These are phyloP conservation scores for Pseudocercospora fuligena DNA, from an alignment of 2,329 filamentous ascomycete genomes.

Conservation along the genomic window DNA sequence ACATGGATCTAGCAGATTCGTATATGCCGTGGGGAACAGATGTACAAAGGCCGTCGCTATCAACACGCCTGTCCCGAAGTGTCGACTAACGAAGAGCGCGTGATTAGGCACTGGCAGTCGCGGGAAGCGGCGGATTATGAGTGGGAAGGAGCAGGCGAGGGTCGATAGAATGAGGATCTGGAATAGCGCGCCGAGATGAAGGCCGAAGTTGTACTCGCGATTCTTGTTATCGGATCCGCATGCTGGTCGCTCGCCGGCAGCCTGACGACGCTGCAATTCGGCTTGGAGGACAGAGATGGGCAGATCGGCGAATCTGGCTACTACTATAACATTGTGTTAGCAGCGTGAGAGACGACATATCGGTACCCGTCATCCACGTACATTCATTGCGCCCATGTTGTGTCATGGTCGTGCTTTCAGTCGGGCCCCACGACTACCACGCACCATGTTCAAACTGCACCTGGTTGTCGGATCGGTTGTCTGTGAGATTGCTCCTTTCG, in stretches of 20 bases:
- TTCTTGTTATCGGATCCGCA: slow-evolving; percentile 57
- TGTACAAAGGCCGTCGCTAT: slow-evolving; percentile 64
- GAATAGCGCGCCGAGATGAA: slow-evolving; percentile 63
- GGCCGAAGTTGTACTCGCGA: slow-evolving; percentile 59
- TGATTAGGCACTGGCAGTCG: slow-evolving; percentile 63
- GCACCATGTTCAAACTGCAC: background rate
- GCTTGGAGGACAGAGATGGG: slow-evolving; percentile 52
- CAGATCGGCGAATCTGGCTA: slow-evolving; percentile 43
- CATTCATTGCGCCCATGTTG: slow-evolving; percentile 20
- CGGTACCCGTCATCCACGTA: slow-evolving; percentile 9
- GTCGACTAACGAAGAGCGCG: slow-evolving; percentile 63
- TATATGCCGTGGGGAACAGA: slow-evolving; percentile 66
- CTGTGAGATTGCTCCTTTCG: background rate
- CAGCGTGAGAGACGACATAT: background rate
- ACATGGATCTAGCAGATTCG: slow-evolving; percentile 65
- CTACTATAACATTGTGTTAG: slow-evolving; percentile 26
- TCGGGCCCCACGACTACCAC: background rate
- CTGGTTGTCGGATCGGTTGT: background rate
- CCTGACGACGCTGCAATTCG: slow-evolving; percentile 56
- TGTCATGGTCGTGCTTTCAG: slow-evolving; percentile 24
- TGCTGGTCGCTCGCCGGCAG: slow-evolving; percentile 50
- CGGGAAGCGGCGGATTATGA: slow-evolving; percentile 64
- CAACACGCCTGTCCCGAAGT: slow-evolving; percentile 63
- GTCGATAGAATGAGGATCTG: slow-evolving; percentile 62
- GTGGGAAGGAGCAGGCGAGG: slow-evolving; percentile 64